These are phyloP conservation scores for Taiwanofungus camphoratus DNA, from an alignment of 1,284 basidiomycete genomes.

Conservation along the genomic window DNA sequence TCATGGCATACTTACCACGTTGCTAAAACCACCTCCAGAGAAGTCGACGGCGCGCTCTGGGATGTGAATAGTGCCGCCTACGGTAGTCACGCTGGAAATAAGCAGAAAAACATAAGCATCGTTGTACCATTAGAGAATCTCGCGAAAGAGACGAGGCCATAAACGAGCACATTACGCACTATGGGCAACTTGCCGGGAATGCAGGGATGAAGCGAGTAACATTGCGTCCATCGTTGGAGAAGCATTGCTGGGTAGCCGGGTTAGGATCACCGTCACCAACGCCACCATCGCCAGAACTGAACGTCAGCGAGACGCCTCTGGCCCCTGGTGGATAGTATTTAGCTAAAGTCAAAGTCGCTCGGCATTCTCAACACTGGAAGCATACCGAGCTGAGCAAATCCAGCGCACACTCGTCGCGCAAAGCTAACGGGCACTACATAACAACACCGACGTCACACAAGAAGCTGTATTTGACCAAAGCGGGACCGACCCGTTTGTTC, in stretches of 20 bases:
- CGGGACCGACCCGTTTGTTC: conserved; percentile 53
- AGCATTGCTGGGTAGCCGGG: conserved; percentile 46
- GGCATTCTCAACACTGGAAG: neutral
- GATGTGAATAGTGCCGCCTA: conserved; percentile 53
- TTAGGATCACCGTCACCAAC: conserved; percentile 55
- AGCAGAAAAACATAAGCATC: no score
- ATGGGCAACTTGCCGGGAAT: conserved; percentile 55
- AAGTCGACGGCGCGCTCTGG: conserved; percentile 52
- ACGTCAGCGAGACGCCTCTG: conserved; percentile 59
- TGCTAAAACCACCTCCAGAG: conserved; percentile 67
- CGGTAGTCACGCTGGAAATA: conserved; percentile 42
- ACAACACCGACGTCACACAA: neutral
- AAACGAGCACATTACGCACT: conserved; percentile 26
- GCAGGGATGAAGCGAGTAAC: conserved; percentile 48
- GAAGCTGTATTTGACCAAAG: no score
- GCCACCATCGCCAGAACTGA: conserved; percentile 65
- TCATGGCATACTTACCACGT: conserved; percentile 25
- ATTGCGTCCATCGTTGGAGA: conserved; percentile 55
- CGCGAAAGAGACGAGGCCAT: no score
- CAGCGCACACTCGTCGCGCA: conserved; percentile 55
- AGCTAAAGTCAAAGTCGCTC: neutral
- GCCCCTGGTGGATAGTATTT: conserved; percentile 39
- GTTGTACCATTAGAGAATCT: neutral
- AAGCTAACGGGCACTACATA: conserved; percentile 51
- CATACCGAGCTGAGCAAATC: conserved; percentile 58